Evolutionary conservation across 306 rosid genomes (phyloP), one percentile per base, ranked within the genome.

Genomic region (Citrullus amarus): DNA sequence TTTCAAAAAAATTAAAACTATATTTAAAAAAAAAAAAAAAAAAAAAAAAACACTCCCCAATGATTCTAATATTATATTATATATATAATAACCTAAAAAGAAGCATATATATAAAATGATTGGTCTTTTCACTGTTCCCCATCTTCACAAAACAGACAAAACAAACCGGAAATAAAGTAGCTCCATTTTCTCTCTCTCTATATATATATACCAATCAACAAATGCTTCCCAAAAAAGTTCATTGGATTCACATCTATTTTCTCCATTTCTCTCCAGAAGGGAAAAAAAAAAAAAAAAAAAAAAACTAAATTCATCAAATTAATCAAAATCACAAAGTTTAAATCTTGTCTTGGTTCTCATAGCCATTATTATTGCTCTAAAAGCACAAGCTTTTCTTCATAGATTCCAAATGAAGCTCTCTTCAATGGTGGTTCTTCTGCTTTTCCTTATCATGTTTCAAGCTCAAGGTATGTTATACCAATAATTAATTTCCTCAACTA

Each of bases 121-220:
- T 11, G 75, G 75, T 68, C 75, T 68, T 68, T 68, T 68, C 75
- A 43, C 14, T 68, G 75, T 68, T 68, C 55, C 75, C 75, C 75
- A 68, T 10, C 25, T 68, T 22, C 53, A 41, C 75, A 68, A 43
- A 12, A 68, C 36, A 68, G 76, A 70, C 76, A 70, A 70, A 70
- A 70, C 38, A 68, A 68, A 41, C 76, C 76, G 4, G 39, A 70
- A 70, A 22, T 70, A 25, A 70, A 70, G 76, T 70, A 13, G 57
- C 20, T 53, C 9, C 57, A 25, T 25, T 11, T 0, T 32, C 11
- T 30, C 17, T 74, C 28, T 76, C 53, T 58, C 11, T 56, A 11
- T 56, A 36, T 9, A 62, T 6, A 62, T 13, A 62, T 28, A 62
- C 9, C 16, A 62, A 30, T 32, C 69, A 6, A 62, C 10, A 62